Conservation (phyloP, 2,329 filamentous ascomycete genomes). For the Colletotrichum lini region DNA sequence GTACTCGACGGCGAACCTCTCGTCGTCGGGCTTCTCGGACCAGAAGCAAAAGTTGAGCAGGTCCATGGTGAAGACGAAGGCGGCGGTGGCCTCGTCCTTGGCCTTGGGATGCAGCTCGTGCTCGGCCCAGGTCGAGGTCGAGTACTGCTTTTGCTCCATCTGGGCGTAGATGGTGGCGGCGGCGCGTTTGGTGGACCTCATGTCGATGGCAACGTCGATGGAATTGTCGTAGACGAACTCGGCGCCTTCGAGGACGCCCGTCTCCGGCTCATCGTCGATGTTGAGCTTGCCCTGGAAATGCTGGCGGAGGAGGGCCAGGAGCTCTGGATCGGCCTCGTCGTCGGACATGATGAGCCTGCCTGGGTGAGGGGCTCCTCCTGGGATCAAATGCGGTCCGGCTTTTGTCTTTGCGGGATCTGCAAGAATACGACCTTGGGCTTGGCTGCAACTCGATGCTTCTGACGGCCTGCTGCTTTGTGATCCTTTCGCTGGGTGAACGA, state of each 20-base stretch:
- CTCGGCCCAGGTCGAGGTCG: slow-evolving; percentile 86
- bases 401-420: background rate
- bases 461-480: slow-evolving; percentile 21
- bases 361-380: background rate
- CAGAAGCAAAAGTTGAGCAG: slow-evolving; percentile 97
- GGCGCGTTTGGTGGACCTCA: slow-evolving; percentile 84
- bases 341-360: slow-evolving; percentile 80
- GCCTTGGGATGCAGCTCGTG: slow-evolving; percentile 91
- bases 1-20: slow-evolving; percentile 88
- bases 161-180: slow-evolving; percentile 83
- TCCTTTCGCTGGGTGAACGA: slow-evolving; percentile 33
- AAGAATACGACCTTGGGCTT: slow-evolving; percentile 13
- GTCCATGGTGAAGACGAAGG: slow-evolving; percentile 98
- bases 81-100: slow-evolving; percentile 84
- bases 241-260: slow-evolving; percentile 84
- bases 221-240: slow-evolving; percentile 93
- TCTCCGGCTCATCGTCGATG: slow-evolving; percentile 76
- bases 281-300: slow-evolving; percentile 76
- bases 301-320: slow-evolving; percentile 87
- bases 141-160: slow-evolving; percentile 89
- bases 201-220: slow-evolving; percentile 92
- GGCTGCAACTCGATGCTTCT: slow-evolving; percentile 35
- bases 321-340: slow-evolving; percentile 90
- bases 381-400: background rate
- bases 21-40: slow-evolving; percentile 78